Base-by-base conservation (phyloP, 371 early-diverging fungal genomes). In the Coemansia sp. region DNA sequence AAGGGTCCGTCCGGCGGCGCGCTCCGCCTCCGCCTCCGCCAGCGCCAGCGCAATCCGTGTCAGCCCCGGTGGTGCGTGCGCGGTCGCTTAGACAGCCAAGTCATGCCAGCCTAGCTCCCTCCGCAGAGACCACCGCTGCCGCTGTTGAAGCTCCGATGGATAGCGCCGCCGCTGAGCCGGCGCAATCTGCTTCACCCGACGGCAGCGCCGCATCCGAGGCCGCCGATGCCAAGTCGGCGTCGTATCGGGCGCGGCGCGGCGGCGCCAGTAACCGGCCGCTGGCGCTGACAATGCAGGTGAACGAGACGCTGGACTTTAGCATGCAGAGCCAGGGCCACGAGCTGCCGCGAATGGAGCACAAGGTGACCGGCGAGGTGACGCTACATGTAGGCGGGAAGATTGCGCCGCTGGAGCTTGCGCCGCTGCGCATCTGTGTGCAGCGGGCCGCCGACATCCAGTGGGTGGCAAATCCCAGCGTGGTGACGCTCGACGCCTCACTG, bases 401-500 rank as follows among this genome's bases (percentile, higher is more conserved):
- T 43, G 51, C 50, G 26, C 71, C 76, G 30, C 63, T 75, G 9
- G 76, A 75, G 39, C 66, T 75, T 30, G 76, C 76, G 9, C 76
- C 76, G 1, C 42, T 75, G 66, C 76, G 76, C 10, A 57, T 75
- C 49, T 52, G 66, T 39, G 60, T 66, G 48, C 49, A 66, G 63
- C 55, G 63, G 2, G 40, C 65, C 0, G 52, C 43, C 26, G 9
- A 48, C 6, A 40, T 56, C 49, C 59, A 66, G 38, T 61, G 57
- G 56, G 71, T 75, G 55, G 76, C 76, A 20, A 69, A 75, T 34
- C 76, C 76, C 6, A 40, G 51, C 6, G 76, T 70, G 1, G 76
- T 69, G n/a, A 60, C 63, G 38, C 57, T 66, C 16, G 76, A 75
- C 39, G 38, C 70, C 0, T 63, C 76, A 16, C 36, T 58, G 50